Evolutionary conservation across 2,329 filamentous ascomycete species (phyloP).

Genomic region (Calonectria hongkongensis): DNA sequence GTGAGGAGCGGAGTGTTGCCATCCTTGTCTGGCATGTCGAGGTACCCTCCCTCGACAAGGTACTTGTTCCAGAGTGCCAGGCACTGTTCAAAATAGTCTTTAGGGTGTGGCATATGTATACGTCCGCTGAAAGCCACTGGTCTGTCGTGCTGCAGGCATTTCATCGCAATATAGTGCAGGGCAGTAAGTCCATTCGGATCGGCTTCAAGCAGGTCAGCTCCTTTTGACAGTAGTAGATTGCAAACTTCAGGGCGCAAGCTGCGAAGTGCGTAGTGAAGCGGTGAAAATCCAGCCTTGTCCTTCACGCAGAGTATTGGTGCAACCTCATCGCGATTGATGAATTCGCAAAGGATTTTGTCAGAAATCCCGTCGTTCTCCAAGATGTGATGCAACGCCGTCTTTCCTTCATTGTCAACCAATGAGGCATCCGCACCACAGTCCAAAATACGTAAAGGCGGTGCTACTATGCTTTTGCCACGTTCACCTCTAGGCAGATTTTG

Average conservation of each 20-base stretch:
- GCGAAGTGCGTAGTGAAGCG: conserved; percentile 45
- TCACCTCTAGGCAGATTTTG: neutral
- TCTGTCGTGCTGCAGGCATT: conserved; percentile 31
- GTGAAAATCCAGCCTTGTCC: conserved; percentile 38
- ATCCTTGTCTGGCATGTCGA: conserved; percentile 40
- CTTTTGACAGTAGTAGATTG: conserved; percentile 42
- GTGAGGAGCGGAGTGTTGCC: conserved; percentile 45
- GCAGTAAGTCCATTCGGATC: conserved; percentile 43
- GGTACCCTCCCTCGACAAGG: conserved; percentile 34
- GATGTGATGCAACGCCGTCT: conserved; percentile 48
- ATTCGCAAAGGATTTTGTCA: conserved; percentile 37
- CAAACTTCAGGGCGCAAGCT: conserved; percentile 42
- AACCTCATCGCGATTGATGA: conserved; percentile 43
- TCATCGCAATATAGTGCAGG: conserved; percentile 44
- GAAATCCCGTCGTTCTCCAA: conserved; percentile 42
- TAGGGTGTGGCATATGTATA: neutral
- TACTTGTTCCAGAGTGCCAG: conserved; percentile 38
- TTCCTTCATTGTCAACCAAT: conserved; percentile 41
- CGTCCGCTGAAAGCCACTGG: neutral
- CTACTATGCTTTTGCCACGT: neutral
- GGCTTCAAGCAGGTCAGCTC: conserved; percentile 38
- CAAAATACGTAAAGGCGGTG: conserved; percentile 38
- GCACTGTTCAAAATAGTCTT: conserved; percentile 37
- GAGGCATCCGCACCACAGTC: conserved; percentile 42
- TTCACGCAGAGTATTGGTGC: conserved; percentile 27